These are phyloP conservation scores for Cytidiella melzeri DNA, from an alignment of 768 basidiomycete genomes.

Conservation along the genomic window DNA sequence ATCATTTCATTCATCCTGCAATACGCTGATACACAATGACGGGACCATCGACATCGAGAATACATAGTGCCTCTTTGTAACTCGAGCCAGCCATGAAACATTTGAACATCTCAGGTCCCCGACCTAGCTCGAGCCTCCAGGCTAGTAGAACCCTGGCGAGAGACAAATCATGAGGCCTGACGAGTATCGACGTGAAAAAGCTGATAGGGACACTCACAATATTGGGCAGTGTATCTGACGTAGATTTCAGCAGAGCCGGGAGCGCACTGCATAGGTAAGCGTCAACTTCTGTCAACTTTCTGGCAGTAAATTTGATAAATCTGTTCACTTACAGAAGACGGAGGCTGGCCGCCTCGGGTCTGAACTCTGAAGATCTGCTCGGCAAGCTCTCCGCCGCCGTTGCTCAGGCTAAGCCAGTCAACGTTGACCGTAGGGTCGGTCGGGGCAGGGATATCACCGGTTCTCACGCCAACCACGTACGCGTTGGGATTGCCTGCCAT, in stretches of 20 bases:
- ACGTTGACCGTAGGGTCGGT: slow-evolving; percentile 36
- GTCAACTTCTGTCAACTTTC: neutral
- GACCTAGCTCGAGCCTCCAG: too few relatives aligned
- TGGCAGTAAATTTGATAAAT: neutral
- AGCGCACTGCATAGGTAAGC: neutral
- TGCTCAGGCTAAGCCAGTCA: slow-evolving; percentile 49
- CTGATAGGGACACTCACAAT: neutral
- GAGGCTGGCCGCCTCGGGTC: slow-evolving; percentile 49
- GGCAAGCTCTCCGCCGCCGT: slow-evolving; percentile 43
- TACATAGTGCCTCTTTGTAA: too few relatives aligned
- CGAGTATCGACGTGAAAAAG: too few relatives aligned
- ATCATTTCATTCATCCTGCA: too few relatives aligned
- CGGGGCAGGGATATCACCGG: slow-evolving; percentile 36
- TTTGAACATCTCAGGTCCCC: too few relatives aligned
- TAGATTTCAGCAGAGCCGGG: slow-evolving; percentile 4
- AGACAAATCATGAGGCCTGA: too few relatives aligned
- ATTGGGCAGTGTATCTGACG: slow-evolving; percentile 2
- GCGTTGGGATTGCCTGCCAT: slow-evolving; percentile 37
- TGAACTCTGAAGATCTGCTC: slow-evolving; percentile 44
- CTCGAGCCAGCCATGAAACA: too few relatives aligned
- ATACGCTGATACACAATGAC: too few relatives aligned
- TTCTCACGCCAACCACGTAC: slow-evolving; percentile 41
- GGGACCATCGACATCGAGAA: too few relatives aligned
- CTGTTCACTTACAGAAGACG: slow-evolving; percentile 34
- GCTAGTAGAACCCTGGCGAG: too few relatives aligned